phyloP scores from a whole-genome alignment of 1,284 basidiomycete genomes.

The Leccinum huronense region DNA sequence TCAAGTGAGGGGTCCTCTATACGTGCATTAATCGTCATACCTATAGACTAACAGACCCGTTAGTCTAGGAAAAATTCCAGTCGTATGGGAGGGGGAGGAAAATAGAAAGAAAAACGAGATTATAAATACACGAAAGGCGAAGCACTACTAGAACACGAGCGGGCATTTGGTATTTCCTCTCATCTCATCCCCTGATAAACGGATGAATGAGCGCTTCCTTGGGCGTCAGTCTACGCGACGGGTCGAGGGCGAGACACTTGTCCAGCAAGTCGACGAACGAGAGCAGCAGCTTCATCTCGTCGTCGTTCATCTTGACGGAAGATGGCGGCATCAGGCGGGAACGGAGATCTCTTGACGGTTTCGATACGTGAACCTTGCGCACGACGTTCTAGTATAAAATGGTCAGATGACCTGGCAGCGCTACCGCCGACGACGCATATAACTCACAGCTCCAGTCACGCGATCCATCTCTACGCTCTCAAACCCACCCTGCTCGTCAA shows the following conservation, averaged over 20 bases:
- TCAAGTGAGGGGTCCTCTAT: neutral
- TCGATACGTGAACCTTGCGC: slow-evolving; percentile 81
- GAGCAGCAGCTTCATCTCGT: slow-evolving; percentile 81
- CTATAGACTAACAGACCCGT: slow-evolving; percentile 14
- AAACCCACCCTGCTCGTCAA: slow-evolving; percentile 88
- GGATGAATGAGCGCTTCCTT: slow-evolving; percentile 87
- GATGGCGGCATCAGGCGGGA: slow-evolving; percentile 79
- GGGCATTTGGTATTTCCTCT: slow-evolving; percentile 21
- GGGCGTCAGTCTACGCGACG: slow-evolving; percentile 80
- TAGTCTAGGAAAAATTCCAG: slow-evolving; percentile 9
- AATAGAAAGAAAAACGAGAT: slow-evolving; percentile 6
- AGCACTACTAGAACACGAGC: slow-evolving; percentile 20
- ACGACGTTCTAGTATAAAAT: slow-evolving; percentile 66
- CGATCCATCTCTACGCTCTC: slow-evolving; percentile 80
- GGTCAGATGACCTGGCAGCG: slow-evolving; percentile 21
- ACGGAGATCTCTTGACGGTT: slow-evolving; percentile 79
- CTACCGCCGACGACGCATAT: slow-evolving; percentile 10
- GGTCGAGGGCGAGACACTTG: slow-evolving; percentile 90
- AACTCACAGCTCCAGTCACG: slow-evolving; percentile 69
- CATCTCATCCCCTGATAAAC: slow-evolving; percentile 68
- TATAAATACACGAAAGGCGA: slow-evolving; percentile 32
- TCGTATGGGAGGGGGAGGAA: neutral
- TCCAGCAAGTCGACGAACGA: slow-evolving; percentile 91
- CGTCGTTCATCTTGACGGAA: slow-evolving; percentile 78
- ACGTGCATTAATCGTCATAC: slow-evolving; percentile 4